These are phyloP conservation scores for Benincasa hispida DNA, from an alignment of 306 rosid genomes.

Conservation along the genomic window DNA sequence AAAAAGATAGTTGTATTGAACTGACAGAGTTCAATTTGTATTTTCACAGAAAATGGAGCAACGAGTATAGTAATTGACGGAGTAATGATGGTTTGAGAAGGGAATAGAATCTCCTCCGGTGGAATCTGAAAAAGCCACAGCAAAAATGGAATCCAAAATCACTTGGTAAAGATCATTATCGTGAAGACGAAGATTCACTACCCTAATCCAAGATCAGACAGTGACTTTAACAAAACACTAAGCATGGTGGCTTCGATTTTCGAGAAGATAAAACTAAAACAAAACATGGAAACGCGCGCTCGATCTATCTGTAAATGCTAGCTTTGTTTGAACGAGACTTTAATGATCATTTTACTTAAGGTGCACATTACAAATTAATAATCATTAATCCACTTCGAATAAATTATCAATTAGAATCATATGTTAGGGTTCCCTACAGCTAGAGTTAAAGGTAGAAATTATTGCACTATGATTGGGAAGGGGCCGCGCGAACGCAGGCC, in stretches of 20 bases:
- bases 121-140: background rate
- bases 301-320: background rate
- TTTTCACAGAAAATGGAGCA: background rate
- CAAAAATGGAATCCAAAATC: background rate
- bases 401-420: too few species aligned
- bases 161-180: background rate
- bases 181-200: background rate
- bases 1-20: background rate
- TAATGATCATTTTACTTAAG: background rate
- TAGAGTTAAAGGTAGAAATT: too few species aligned
- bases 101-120: constrained; percentile 2
- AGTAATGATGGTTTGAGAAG: background rate
- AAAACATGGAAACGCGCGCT: background rate
- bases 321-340: background rate
- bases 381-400: too few species aligned
- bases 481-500: constrained; percentile 83
- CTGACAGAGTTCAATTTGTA: background rate
- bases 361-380: too few species aligned
- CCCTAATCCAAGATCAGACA: background rate
- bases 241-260: background rate
- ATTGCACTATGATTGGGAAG: background rate
- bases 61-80: background rate
- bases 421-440: too few species aligned
- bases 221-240: background rate
- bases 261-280: background rate